These are phyloP conservation scores for Phytopythium cucurbitacearum DNA, from an alignment of 352 stramenopile genomes.

Conservation along the genomic window DNA sequence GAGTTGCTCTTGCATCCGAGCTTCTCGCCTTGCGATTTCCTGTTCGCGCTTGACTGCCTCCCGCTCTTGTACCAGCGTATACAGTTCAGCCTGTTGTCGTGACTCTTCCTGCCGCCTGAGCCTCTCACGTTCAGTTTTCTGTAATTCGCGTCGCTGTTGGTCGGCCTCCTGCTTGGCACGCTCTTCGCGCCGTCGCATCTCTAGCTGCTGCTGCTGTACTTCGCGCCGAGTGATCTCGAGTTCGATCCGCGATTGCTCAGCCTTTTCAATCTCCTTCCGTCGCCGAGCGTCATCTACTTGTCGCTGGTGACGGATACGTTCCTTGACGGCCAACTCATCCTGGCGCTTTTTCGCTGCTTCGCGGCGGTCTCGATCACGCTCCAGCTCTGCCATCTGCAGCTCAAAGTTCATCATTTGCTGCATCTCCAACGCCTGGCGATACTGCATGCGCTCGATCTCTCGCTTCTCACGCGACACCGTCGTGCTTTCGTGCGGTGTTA, in stretches of 20 bases:
- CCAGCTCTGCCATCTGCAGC: slow-evolving; percentile 49
- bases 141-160: slow-evolving; percentile 31
- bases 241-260: slow-evolving; percentile 42
- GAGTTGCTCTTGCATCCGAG: slow-evolving; percentile 33
- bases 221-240: slow-evolving; percentile 33
- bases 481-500: slow-evolving; percentile 29
- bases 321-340: slow-evolving; percentile 33
- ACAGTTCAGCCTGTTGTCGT: slow-evolving; percentile 40
- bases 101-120: slow-evolving; percentile 51
- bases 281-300: slow-evolving; percentile 49
- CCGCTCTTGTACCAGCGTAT: slow-evolving; percentile 37
- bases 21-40: slow-evolving; percentile 50
- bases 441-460: slow-evolving; percentile 66
- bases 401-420: slow-evolving; percentile 73
- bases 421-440: slow-evolving; percentile 60
- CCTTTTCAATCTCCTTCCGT: slow-evolving; percentile 47
- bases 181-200: slow-evolving; percentile 40
- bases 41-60: slow-evolving; percentile 33
- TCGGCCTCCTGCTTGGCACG: slow-evolving; percentile 50
- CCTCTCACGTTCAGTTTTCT: slow-evolving; percentile 49
- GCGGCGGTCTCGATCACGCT: slow-evolving; percentile 45
- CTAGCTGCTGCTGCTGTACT: slow-evolving; percentile 37
- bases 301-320: slow-evolving; percentile 36
- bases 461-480: slow-evolving; percentile 65
- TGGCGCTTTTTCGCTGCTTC: slow-evolving; percentile 44